Conservation (phyloP, 768 basidiomycete genomes). For the Russula brevipes region DNA sequence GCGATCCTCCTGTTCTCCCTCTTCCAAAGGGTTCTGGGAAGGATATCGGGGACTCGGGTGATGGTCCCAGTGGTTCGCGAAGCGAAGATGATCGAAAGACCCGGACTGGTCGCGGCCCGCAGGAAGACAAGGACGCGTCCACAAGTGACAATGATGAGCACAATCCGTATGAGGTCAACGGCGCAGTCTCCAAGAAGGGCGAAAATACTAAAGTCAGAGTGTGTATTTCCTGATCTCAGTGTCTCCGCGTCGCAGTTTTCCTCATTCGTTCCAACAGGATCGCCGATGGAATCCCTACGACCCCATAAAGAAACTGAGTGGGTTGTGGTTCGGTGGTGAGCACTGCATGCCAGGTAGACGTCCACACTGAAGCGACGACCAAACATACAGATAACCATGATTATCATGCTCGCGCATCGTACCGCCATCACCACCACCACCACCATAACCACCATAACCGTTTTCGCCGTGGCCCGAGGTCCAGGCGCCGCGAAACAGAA, state of each 20-base stretch:
- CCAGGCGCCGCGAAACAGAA: not conserved
- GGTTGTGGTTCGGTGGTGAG: conserved; percentile 24
- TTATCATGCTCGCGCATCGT: conserved; percentile 1
- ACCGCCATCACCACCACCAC: conserved; percentile 13
- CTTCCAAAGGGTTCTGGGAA: not conserved
- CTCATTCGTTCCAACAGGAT: conserved; percentile 11
- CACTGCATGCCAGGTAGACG: not conserved
- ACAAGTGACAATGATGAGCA: not conserved
- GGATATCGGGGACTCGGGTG: not conserved
- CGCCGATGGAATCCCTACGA: conserved; percentile 23
- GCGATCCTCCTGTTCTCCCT: conserved; percentile 6
- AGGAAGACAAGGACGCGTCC: not conserved
- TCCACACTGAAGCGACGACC: not conserved
- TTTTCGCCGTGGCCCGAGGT: not conserved
- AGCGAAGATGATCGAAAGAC: not conserved
- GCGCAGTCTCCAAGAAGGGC: not conserved
- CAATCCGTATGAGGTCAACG: not conserved
- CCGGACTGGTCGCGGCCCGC: not conserved
- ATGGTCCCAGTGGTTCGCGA: not conserved
- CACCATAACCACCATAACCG: conserved; percentile 16
- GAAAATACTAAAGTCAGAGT: conserved; percentile 17
- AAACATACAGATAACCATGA: conserved; percentile 1
- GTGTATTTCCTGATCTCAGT: not conserved
- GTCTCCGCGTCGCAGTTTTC: not conserved
- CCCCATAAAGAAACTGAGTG: conserved; percentile 24